Base-by-base conservation (phyloP, 495 filamentous ascomycete genomes). In the Collariella sp. region DNA sequence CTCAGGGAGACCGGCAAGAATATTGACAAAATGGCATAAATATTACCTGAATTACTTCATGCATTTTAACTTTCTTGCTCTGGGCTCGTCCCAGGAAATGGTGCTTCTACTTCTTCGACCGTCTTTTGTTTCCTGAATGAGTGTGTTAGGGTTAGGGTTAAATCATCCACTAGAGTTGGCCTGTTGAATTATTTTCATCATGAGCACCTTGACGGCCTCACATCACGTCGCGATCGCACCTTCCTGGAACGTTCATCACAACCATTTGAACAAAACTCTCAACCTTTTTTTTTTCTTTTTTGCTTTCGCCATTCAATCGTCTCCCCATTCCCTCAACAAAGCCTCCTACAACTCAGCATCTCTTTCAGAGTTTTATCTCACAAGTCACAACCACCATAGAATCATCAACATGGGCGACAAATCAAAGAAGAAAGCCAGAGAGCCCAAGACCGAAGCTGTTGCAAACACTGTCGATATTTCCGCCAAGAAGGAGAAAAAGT, bases 401-500 rank as follows among this genome's bases (percentile, higher is more conserved):
- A 13, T 18, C 13, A 18, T 2, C 42, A 41, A 40, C 29, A 51
- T 46, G 46, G 20, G 46, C 35, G 55, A 57, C 20, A 54, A 49
- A n/a, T 34, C 39, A n/a, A 54, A 72, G 53, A 63, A 66, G 55
- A 62, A 66, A 55, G 57, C 39, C 22, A 62, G 56, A 41, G 31
- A 58, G 24, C 40, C 49, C 10, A 54, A 49, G 18, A 36, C 56
- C 15, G 49, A 52, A 3, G 41, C 40, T 19, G 19, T 44, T 13
- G 12, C 41, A n/a, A 10, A 7, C 4, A 16, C 24, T 12, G 34
- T 44, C 5, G 39, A 22, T 7, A 40, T 16, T 15, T 43, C 43
- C 16, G 49, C 38, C 39, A 59, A 63, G 41, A 61, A 66, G 36
- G 56, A 61, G 43, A 49, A 55, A 24, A 60, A 64, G 39, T 42